Evolutionary conservation across 768 basidiomycete species (phyloP), one percentile per base, ranked within the genome.

Genomic region (Rhodotorula sphaerocarpa): DNA sequence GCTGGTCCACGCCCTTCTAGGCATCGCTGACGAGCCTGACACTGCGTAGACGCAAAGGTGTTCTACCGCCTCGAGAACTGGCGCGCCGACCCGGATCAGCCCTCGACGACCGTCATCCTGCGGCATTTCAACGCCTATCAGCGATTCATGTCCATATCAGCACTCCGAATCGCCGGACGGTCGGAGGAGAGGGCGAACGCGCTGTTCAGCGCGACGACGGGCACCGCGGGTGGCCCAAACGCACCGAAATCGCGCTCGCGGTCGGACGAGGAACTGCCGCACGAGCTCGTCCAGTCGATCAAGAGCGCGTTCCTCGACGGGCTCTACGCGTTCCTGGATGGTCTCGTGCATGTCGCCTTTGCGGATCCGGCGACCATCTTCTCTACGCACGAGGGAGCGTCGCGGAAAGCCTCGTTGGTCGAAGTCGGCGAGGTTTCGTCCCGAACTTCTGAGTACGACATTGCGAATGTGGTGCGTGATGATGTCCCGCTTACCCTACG

Each of bases 31-130:
- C 23, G 28, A 3, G 3, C 12, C 5, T 43, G n/a, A 31, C 42
- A 47, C 53, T 60, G 51, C 11, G 5, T 70, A 95, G 93, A 99
- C 74, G 84, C 92, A 2, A 82, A 83, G 63, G 74, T 85, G 27
- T 85, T 97, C 71, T 85, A 89, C 75, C 78, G 83, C 58, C 80
- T 97, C 31, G 95, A 99, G 72, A 82, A 82, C n/a, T 97, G 92
- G 90, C 76, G 80, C 4, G 78, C 82, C 1, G 85, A 82, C 63
- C 77, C 83, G 4, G 46, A 59, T 4, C 83, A 85, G 57, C 79
- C 82, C 5, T 82, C 82, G 52, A 82, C 83, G 3, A 90, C 90
- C 1, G 79, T 82, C 55, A 90, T 87, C 70, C 80, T 92, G 43
- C 76, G 79, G n/a, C 80, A 86, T 65, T 81, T 95, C 57, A 86